phyloP scores from a whole-genome alignment of 2,329 filamentous ascomycete genomes.

The Kalmusia sp. region DNA sequence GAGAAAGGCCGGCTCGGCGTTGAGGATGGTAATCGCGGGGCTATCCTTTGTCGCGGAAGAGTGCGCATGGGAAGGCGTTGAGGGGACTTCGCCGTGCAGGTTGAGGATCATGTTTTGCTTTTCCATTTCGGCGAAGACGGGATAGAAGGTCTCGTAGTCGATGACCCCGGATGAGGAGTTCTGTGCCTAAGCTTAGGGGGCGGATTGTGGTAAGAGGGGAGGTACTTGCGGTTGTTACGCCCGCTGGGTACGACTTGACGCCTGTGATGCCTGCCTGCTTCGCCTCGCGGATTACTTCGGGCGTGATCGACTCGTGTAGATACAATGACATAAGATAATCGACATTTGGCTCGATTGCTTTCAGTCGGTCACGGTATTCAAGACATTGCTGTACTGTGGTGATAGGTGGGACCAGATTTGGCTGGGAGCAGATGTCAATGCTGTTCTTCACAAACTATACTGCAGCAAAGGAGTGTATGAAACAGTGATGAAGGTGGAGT shows the following conservation, averaged over 20 bases:
- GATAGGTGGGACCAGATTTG: constrained; percentile 59
- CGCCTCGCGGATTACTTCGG: constrained; percentile 71
- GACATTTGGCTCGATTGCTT: constrained; percentile 56
- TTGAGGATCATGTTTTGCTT: constrained; percentile 83
- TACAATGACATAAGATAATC: constrained; percentile 61
- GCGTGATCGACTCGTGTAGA: constrained; percentile 57
- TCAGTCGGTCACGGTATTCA: constrained; percentile 53
- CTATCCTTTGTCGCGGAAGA: constrained; percentile 19
- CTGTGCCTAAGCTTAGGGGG: constrained; percentile 9
- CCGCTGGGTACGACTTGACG: constrained; percentile 72
- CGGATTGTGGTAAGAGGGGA: background rate
- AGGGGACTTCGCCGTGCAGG: constrained; percentile 87
- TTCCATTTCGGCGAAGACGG: constrained; percentile 90
- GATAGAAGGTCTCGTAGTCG: constrained; percentile 73
- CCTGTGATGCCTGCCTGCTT: constrained; percentile 74
- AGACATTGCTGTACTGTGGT: constrained; percentile 57
- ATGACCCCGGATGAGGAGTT: constrained; percentile 73
- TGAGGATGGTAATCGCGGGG: constrained; percentile 57
- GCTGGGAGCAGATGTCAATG: constrained; percentile 37
- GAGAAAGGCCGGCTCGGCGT: constrained; percentile 78
- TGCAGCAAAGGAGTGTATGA: background rate
- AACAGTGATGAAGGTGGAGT: background rate
- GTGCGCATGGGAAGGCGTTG: constrained; percentile 45
- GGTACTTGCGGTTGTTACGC: constrained; percentile 44
- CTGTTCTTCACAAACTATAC: background rate